Conservation (phyloP, 2,329 filamentous ascomycete genomes). For the Xylariaceae sp. region DNA sequence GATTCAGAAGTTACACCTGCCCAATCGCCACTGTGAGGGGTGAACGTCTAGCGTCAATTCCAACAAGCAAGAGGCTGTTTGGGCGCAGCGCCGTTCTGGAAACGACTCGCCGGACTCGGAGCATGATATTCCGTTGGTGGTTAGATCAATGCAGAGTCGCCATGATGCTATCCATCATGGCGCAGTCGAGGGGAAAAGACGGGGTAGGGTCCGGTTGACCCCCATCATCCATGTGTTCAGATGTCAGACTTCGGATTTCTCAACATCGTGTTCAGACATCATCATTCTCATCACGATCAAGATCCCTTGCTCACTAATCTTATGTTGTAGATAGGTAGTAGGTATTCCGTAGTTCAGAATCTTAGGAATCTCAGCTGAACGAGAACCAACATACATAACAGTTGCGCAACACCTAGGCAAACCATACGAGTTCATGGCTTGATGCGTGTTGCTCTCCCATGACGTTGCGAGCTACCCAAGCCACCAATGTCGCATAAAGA, state of each 20-base stretch:
- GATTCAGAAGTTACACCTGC: neutral
- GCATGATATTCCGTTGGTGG: neutral
- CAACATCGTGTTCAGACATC: too few species aligned
- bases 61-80: neutral
- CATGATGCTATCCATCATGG: too few species aligned
- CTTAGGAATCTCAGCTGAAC: neutral
- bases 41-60: neutral
- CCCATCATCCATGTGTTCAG: too few species aligned
- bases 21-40: neutral
- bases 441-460: neutral
- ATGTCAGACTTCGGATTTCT: too few species aligned
- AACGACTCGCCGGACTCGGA: neutral
- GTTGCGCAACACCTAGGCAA: neutral
- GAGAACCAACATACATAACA: neutral
- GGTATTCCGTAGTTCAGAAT: too few species aligned
- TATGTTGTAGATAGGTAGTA: too few species aligned
- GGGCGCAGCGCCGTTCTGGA: neutral
- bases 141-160: neutral
- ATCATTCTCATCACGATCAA: too few species aligned
- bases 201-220: too few species aligned
- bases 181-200: too few species aligned
- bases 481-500: neutral
- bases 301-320: too few species aligned
- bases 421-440: neutral
- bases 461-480: constrained; percentile 1